Evolutionary conservation across 768 basidiomycete genomes (phyloP), one percentile per base, ranked within the genome.

Genomic region (Calocybe gangraenosa): DNA sequence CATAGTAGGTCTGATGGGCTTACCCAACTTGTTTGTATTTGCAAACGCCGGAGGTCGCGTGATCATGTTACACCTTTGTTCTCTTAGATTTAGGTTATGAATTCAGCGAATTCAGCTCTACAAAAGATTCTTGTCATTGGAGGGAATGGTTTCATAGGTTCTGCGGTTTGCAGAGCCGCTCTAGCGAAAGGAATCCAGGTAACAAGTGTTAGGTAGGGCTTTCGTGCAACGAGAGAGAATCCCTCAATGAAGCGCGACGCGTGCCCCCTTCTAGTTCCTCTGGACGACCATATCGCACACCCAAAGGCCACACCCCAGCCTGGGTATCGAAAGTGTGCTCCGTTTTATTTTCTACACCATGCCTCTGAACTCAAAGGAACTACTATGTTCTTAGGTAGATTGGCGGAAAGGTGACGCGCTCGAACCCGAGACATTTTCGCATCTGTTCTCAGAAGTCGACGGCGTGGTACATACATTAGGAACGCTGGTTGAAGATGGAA

Each of bases 131-230:
- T 97, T n/a, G 92, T 99, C 33, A 79, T 98, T 1, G 96, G 96
- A n/a, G 96, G 96, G 36, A 96, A 96, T 69, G 96, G 96, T 4
- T 98, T 96, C 70, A 82, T 99, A 58, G 95, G 96, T 41, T 97
- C 96, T 20, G 87, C 93, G 3, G 79, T 99, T 22, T 97, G 94
- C 66, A 86, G 78, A 58, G 77, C 82, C n/a, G 94, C 92, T 18
- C 72, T 97, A 17, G 74, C 82, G 31, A 79, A 79, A 40, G 95
- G 95, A 2, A 78, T 91, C 64, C 76, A 84, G 50, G 96, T 98
- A 18, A 85, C 86, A 6, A 93, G 91, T 63, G 78, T 99, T 57
- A 93, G 91, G 89, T 92, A 58, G 22, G 54, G 25, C 37, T 19
- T 17, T 13, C 25, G 6, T 20, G 28, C 22, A 14, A 37, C 28